These are phyloP conservation scores for Lasiodiplodia citricola DNA, from an alignment of 2,329 filamentous ascomycete species.

Conservation along the genomic window DNA sequence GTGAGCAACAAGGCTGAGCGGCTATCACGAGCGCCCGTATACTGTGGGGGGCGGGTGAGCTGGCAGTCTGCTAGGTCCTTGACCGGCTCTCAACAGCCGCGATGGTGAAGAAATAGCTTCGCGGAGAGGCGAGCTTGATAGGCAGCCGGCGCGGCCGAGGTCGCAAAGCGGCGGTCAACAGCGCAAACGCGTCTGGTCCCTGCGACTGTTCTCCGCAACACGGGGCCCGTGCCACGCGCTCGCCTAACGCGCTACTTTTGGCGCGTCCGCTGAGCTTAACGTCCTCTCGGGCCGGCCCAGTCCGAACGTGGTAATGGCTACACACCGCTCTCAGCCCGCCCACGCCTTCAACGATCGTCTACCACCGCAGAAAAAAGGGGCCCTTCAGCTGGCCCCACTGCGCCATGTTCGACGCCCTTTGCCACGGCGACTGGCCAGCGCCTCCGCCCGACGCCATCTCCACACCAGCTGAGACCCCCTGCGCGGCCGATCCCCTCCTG, in stretches of 20 bases:
- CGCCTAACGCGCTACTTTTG: slow-evolving; percentile 9
- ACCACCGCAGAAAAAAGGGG: background rate
- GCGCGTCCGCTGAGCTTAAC: slow-evolving; percentile 14
- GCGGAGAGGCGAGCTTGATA: slow-evolving; percentile 3
- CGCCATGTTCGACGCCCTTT: slow-evolving; percentile 18
- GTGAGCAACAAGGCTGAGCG: background rate
- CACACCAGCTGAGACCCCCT: slow-evolving; percentile 20
- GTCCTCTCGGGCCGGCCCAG: slow-evolving; percentile 19
- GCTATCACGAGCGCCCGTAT: slow-evolving; percentile 17
- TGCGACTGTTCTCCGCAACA: slow-evolving; percentile 13
- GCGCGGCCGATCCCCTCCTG: slow-evolving; percentile 19
- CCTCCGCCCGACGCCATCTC: slow-evolving; percentile 20
- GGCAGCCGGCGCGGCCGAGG: slow-evolving; percentile 10
- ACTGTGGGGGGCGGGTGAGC: slow-evolving; percentile 18
- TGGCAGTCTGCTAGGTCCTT: slow-evolving; percentile 5
- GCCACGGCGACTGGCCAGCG: slow-evolving; percentile 12
- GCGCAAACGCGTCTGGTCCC: slow-evolving; percentile 3
- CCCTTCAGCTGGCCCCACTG: slow-evolving; percentile 10
- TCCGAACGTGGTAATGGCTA: slow-evolving; percentile 17
- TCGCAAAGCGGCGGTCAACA: slow-evolving; percentile 21
- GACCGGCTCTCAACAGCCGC: slow-evolving; percentile 11
- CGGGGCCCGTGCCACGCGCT: slow-evolving; percentile 1
- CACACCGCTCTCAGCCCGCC: slow-evolving; percentile 22
- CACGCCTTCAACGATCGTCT: slow-evolving; percentile 14
- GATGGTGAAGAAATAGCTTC: slow-evolving; percentile 7